Percentiles rank a stretch among this genome's conserved stretches.
Conservation (phyloP, 495 filamentous ascomycete species). For the Aspergillus sparsus region DNA sequence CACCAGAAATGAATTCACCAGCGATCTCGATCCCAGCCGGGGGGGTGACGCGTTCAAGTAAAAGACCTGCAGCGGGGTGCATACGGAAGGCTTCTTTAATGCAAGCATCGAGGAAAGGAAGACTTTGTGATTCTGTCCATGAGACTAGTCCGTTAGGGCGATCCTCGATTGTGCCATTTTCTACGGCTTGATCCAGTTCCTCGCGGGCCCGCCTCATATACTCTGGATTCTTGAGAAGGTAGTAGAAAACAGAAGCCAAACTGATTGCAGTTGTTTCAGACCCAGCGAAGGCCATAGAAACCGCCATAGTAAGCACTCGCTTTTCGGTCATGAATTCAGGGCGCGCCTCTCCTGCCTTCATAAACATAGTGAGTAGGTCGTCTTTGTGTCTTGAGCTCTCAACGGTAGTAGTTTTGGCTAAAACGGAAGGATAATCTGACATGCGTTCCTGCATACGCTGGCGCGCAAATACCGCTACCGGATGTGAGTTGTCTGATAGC, state of each 20-base stretch:
- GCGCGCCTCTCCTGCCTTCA: conserved; percentile 38
- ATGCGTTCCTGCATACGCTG: conserved; percentile 53
- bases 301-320: conserved; percentile 36
- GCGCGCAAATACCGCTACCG: conserved; percentile 38
- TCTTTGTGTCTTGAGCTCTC: conserved; percentile 9
- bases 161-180: conserved; percentile 50
- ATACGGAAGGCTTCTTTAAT: conserved; percentile 70
- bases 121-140: conserved; percentile 58
- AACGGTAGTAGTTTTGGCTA: too few relatives aligned
- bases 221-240: conserved; percentile 54
- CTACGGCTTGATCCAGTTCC: conserved; percentile 57
- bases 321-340: conserved; percentile 35
- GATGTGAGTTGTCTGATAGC: conserved; percentile 16
- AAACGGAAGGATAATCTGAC: not conserved
- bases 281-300: conserved; percentile 50
- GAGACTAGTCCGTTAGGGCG: conserved; percentile 56
- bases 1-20: conserved; percentile 56
- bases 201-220: conserved; percentile 44
- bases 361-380: conserved; percentile 33
- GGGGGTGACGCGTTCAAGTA: conserved; percentile 53
- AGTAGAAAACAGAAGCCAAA: conserved; percentile 64
- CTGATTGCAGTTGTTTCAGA: conserved; percentile 69
- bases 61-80: conserved; percentile 59
- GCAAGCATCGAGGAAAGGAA: conserved; percentile 65
- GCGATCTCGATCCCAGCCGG: conserved; percentile 38